These are phyloP conservation scores for Bimuria novae-zelandiae DNA, from an alignment of 2,329 filamentous ascomycete species.

Conservation along the genomic window DNA sequence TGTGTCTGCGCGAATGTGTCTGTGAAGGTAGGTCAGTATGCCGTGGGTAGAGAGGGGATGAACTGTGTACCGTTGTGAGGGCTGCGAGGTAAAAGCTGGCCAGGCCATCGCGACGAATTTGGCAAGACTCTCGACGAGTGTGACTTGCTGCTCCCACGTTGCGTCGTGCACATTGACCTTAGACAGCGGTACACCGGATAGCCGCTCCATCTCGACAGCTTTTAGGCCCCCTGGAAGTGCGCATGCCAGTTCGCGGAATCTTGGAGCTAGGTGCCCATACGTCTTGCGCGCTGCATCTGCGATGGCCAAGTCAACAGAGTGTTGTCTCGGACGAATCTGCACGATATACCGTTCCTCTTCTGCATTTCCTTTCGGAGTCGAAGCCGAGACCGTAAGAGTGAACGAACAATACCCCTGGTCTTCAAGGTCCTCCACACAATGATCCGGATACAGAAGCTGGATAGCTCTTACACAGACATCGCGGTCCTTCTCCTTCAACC, in stretches of 20 bases:
- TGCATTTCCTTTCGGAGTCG: background rate
- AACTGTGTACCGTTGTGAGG: background rate
- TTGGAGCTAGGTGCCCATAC: conserved; percentile 33
- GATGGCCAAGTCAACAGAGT: conserved; percentile 29
- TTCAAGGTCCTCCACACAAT: conserved; percentile 16
- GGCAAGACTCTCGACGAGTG: conserved; percentile 36
- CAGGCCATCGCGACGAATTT: conserved; percentile 31
- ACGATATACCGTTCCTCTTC: conserved; percentile 17
- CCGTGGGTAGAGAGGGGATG: background rate
- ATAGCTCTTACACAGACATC: conserved; percentile 17
- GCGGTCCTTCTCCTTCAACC: conserved; percentile 14
- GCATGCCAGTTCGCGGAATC: conserved; percentile 12
- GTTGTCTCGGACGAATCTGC: conserved; percentile 33
- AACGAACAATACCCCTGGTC: conserved; percentile 33
- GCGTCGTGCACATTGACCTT: conserved; percentile 13
- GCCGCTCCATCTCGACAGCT: conserved; percentile 32
- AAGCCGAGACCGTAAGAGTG: conserved; percentile 16
- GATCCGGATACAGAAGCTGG: conserved; percentile 5
- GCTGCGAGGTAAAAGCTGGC: conserved; percentile 2
- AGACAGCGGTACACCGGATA: conserved; percentile 32
- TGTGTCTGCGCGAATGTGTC: conserved; percentile 21
- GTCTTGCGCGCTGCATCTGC: conserved; percentile 20
- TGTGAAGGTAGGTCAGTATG: background rate
- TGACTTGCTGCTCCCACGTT: conserved; percentile 19
- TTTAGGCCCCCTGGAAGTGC: conserved; percentile 16